A percentile compares a stretch with the other conserved stretches of the same genome.
Conservation (phyloP, 1,284 basidiomycete genomes). For the Tilletiaria anomala region DNA sequence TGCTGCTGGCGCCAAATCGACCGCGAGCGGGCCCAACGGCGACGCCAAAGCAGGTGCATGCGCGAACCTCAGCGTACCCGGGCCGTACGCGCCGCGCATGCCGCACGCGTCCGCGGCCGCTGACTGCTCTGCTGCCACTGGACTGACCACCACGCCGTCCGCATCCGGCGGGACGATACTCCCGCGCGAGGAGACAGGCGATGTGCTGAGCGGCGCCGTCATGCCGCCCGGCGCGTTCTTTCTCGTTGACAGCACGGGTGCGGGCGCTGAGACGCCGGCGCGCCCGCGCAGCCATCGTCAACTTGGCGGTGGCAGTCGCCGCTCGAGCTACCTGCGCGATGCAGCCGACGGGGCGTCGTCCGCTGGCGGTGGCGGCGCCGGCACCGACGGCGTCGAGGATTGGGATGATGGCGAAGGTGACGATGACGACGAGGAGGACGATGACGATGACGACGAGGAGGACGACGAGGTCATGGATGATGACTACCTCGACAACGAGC, state of each 20-base stretch:
- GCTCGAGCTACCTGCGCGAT: no score
- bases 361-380: constrained; percentile 6
- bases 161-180: constrained; percentile 36
- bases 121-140: no score
- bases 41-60: no score
- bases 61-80: no score
- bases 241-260: background rate
- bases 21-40: no score
- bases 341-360: no score
- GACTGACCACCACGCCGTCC: no score
- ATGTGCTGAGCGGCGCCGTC: constrained; percentile 54
- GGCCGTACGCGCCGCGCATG: no score
- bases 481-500: constrained; percentile 44
- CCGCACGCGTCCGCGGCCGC: no score
- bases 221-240: constrained; percentile 57
- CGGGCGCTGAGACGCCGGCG: background rate
- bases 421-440: constrained; percentile 37
- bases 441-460: constrained; percentile 42
- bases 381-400: constrained; percentile 14
- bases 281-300: background rate
- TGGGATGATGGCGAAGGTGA: constrained; percentile 11
- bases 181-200: constrained; percentile 48
- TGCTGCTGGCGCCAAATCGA: no score
- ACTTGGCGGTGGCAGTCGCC: background rate
- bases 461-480: constrained; percentile 39